Conservation (phyloP, 164 flowering plant genomes). For the Protea cynaroides region DNA sequence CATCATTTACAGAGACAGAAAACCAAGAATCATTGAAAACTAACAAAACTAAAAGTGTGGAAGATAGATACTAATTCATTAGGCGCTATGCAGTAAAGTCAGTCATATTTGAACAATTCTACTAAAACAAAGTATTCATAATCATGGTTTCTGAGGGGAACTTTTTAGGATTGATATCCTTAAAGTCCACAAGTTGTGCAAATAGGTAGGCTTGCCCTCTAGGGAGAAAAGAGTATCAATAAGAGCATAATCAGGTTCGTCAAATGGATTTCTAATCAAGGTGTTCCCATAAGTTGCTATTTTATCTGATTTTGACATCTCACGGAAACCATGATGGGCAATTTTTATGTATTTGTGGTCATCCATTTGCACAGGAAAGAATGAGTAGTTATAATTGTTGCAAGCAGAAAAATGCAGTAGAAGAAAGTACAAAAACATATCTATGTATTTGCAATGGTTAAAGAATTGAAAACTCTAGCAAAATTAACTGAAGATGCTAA, state of each 20-base stretch:
- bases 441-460: background rate
- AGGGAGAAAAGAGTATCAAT: conserved; percentile 94
- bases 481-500: background rate
- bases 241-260: conserved; percentile 97
- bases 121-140: conserved; percentile 29
- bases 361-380: conserved; percentile 67
- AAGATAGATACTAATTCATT: background rate
- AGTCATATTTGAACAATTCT: background rate
- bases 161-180: conserved; percentile 68
- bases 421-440: background rate
- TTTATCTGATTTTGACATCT: conserved; percentile 88
- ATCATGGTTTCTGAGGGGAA: conserved; percentile 59
- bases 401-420: background rate
- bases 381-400: background rate
- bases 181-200: conserved; percentile 92
- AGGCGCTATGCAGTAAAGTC: background rate
- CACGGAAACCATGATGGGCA: conserved; percentile 94
- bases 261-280: conserved; percentile 83
- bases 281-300: conserved; percentile 81
- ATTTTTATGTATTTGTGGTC: conserved; percentile 95
- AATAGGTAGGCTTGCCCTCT: conserved; percentile 92
- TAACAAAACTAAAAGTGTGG: background rate
- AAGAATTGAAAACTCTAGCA: background rate
- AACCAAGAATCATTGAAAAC: too few relatives aligned
- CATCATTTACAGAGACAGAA: too few relatives aligned